Conservation (phyloP, 495 filamentous ascomycete species). For the Aspergillus diversus region DNA sequence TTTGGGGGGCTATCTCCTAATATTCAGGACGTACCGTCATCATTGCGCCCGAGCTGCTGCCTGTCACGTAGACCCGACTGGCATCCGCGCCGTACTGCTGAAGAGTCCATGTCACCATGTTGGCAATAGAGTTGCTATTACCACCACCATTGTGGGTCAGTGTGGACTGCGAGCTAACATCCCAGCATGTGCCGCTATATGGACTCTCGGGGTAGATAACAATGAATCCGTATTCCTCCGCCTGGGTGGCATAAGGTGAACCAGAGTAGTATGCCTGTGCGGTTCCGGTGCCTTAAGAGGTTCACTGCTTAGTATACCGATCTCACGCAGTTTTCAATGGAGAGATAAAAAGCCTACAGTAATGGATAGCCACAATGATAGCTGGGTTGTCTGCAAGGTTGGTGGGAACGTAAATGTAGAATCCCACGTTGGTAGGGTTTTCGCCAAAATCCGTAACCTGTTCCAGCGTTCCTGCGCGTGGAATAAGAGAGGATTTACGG, state of each 20-base stretch:
- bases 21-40: constrained; percentile 45
- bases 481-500: constrained; percentile 6
- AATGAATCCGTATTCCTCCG: constrained; percentile 59
- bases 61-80: constrained; percentile 54
- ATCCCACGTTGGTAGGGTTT: constrained; percentile 48
- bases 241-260: constrained; percentile 50
- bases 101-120: constrained; percentile 61
- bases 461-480: constrained; percentile 22
- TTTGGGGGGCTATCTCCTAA: background rate
- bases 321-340: too few relatives aligned
- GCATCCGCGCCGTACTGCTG: constrained; percentile 52
- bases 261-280: constrained; percentile 52
- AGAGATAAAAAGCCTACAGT: constrained; percentile 22
- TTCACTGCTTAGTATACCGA: too few relatives aligned
- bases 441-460: constrained; percentile 35
- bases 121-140: constrained; percentile 61
- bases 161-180: constrained; percentile 56
- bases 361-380: constrained; percentile 59
- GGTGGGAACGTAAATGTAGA: constrained; percentile 60
- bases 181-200: constrained; percentile 59
- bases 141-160: constrained; percentile 61
- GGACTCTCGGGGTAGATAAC: constrained; percentile 59
- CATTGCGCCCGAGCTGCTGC: constrained; percentile 58
- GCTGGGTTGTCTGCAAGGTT: constrained; percentile 54
- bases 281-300: constrained; percentile 47